phyloP scores from a whole-genome alignment of 106 monocot species.

The Dendrobium officinale region DNA sequence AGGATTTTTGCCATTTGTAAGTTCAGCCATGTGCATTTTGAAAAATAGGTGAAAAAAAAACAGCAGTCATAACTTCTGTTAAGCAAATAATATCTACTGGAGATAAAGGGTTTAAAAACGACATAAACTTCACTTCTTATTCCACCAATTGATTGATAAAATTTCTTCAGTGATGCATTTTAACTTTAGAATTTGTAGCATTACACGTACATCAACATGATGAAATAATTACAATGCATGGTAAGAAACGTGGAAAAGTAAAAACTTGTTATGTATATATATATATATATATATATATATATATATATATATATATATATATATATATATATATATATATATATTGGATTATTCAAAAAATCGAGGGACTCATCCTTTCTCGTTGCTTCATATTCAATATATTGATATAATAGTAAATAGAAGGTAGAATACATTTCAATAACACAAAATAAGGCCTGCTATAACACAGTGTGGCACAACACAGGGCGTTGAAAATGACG shows the following conservation, averaged over 20 bases:
- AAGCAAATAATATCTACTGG: background rate
- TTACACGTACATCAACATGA: background rate
- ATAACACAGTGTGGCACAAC: no score
- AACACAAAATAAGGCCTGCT: no score
- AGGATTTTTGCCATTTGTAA: background rate
- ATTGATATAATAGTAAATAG: no score
- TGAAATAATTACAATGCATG: background rate
- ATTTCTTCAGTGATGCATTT: background rate
- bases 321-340: no score
- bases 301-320: no score
- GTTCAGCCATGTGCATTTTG: background rate
- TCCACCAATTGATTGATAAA: background rate
- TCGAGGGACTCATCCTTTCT: no score
- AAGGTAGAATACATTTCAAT: no score
- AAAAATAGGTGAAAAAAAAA: background rate
- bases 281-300: no score
- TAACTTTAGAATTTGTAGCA: background rate
- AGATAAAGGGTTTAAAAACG: background rate
- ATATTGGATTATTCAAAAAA: no score
- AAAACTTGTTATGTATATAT: background rate
- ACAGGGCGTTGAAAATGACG: no score
- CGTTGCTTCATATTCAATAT: no score
- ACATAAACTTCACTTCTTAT: background rate
- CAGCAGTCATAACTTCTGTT: background rate
- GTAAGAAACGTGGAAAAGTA: background rate